phyloP scores from a whole-genome alignment of 1,284 basidiomycete species.

The Heterobasidion parviporum region DNA sequence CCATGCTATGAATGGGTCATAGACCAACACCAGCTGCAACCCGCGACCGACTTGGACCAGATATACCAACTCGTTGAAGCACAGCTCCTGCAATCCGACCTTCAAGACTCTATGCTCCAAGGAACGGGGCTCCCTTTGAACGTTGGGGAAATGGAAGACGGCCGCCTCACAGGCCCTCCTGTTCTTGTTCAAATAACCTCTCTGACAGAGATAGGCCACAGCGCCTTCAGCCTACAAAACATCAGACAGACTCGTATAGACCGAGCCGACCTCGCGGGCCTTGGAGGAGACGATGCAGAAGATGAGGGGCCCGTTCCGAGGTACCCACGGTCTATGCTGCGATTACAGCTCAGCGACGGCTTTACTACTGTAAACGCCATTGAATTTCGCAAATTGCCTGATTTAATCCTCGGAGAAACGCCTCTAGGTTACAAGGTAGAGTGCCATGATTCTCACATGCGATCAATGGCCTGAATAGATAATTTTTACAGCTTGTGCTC shows the following conservation, averaged over 20 bases:
- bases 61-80: constrained; percentile 45
- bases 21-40: constrained; percentile 37
- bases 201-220: constrained; percentile 68
- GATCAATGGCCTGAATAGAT: background rate
- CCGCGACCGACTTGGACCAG: constrained; percentile 34
- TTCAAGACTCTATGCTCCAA: constrained; percentile 57
- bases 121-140: constrained; percentile 57
- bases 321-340: constrained; percentile 65
- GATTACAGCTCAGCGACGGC: constrained; percentile 62
- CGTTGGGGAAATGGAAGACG: constrained; percentile 26
- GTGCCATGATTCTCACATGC: background rate
- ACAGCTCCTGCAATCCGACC: constrained; percentile 65
- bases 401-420: constrained; percentile 57
- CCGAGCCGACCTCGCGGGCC: constrained; percentile 38
- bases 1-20: constrained; percentile 61
- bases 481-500: constrained; percentile 44
- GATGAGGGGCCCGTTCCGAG: constrained; percentile 67
- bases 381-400: constrained; percentile 53
- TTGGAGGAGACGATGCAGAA: constrained; percentile 47
- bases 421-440: constrained; percentile 65
- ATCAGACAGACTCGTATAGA: constrained; percentile 57
- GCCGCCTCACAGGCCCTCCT: constrained; percentile 30
- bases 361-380: constrained; percentile 52
- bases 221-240: constrained; percentile 61
- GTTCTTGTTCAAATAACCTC: constrained; percentile 63